Conservation (phyloP, 169 alveolate species). For the Eimeria necatrix region DNA sequence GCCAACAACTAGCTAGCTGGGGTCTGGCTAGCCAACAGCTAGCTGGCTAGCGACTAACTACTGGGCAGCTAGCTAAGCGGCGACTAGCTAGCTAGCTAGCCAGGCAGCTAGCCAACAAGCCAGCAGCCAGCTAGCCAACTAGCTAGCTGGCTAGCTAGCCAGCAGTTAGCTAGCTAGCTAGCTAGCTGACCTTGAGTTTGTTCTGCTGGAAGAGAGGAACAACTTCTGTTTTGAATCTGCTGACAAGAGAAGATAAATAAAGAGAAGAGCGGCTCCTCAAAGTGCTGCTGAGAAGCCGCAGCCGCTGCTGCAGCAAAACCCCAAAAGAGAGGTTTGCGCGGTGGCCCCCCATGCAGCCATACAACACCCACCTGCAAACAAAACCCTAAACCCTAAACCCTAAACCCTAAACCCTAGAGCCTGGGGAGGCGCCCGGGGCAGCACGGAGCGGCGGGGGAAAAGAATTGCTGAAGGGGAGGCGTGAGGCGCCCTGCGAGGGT, state of each 20-base stretch:
- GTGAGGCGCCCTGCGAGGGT: neutral
- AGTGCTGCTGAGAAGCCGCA: neutral
- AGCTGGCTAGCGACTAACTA: too few relatives aligned
- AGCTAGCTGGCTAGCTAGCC: too few relatives aligned
- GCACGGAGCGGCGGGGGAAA: neutral
- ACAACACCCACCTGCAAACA: slow-evolving; percentile 49
- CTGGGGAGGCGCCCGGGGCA: neutral
- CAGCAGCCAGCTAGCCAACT: too few relatives aligned
- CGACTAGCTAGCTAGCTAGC: too few relatives aligned
- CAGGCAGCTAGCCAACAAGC: too few relatives aligned
- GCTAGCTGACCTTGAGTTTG: neutral
- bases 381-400: slow-evolving; percentile 52
- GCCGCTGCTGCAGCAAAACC: neutral
- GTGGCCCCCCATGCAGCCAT: slow-evolving; percentile 48
- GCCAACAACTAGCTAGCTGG: too few relatives aligned
- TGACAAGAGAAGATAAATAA: neutral
- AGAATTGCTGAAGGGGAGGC: neutral
- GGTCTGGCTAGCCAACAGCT: too few relatives aligned
- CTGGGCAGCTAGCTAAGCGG: too few relatives aligned
- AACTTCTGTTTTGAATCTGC: neutral
- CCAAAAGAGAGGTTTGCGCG: neutral
- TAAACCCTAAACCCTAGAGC: neutral
- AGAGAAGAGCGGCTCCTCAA: neutral
- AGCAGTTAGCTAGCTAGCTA: too few relatives aligned
- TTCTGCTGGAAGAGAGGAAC: neutral